Percentiles rank a stretch among this genome's conserved stretches.
These are phyloP conservation scores for Deinandra increscens DNA, from an alignment of 129 eudicot genomes.

Conservation along the genomic window DNA sequence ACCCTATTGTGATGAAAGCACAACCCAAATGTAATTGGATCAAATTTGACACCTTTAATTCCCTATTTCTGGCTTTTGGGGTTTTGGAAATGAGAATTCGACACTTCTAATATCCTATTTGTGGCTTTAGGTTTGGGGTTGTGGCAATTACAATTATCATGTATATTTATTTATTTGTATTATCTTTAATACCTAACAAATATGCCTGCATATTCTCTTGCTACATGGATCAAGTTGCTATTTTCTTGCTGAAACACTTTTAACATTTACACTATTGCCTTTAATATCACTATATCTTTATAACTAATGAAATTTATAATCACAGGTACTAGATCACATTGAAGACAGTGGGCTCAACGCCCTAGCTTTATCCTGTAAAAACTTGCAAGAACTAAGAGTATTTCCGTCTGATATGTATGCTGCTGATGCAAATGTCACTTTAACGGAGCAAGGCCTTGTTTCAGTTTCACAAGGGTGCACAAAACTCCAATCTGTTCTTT, in stretches of 20 bases:
- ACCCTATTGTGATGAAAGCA: too few species aligned
- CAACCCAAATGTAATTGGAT: too few species aligned
- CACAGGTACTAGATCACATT: slow-evolving; percentile 67
- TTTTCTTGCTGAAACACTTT: not conserved
- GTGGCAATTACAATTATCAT: not conserved
- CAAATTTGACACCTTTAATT: not conserved
- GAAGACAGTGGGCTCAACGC: slow-evolving; percentile 73
- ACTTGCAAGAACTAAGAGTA: slow-evolving; percentile 63
- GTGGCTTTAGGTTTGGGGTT: not conserved
- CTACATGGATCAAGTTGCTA: not conserved
- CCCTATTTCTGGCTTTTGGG: not conserved
- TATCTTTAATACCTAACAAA: not conserved
- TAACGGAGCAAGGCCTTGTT: slow-evolving; percentile 39
- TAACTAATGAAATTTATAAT: not conserved
- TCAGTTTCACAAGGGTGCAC: slow-evolving; percentile 83
- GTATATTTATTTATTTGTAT: not conserved
- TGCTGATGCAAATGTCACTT: slow-evolving; percentile 53
- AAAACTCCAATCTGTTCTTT: slow-evolving; percentile 71
- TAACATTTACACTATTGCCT: not conserved
- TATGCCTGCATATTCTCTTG: not conserved
- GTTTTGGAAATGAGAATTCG: not conserved
- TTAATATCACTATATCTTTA: not conserved
- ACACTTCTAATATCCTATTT: not conserved
- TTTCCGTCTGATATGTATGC: slow-evolving; percentile 77
- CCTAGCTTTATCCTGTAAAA: slow-evolving; percentile 63